Conservation (phyloP, 192 early-diverging fungal species). For the Ambispora gerdemannii region DNA sequence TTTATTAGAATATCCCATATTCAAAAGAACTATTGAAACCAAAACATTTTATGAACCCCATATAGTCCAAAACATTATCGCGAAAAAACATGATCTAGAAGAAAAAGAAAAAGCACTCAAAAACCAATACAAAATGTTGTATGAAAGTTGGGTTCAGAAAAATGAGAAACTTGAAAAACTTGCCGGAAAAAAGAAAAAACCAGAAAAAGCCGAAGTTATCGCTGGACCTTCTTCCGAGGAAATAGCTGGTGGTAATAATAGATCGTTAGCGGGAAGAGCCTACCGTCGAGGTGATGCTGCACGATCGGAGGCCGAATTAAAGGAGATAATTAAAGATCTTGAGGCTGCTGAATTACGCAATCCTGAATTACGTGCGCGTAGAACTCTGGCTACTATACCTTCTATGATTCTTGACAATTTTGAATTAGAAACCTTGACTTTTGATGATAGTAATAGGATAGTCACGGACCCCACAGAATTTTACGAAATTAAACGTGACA, state of each 20-base stretch:
- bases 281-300: slow-evolving; percentile 59
- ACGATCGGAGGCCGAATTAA: slow-evolving; percentile 70
- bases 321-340: slow-evolving; percentile 69
- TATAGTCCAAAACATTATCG: slow-evolving; percentile 33
- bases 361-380: slow-evolving; percentile 66
- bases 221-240: slow-evolving; percentile 34
- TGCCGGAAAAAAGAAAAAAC: slow-evolving; percentile 36
- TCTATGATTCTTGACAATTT: slow-evolving; percentile 64
- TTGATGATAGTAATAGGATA: slow-evolving; percentile 58
- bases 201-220: slow-evolving; percentile 25
- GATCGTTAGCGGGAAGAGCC: slow-evolving; percentile 30
- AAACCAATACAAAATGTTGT: slow-evolving; percentile 45
- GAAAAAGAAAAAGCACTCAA: slow-evolving; percentile 45
- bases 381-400: slow-evolving; percentile 71
- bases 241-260: slow-evolving; percentile 28
- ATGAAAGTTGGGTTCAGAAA: slow-evolving; percentile 48
- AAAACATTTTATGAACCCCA: slow-evolving; percentile 30
- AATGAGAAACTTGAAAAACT: slow-evolving; percentile 39
- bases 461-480: slow-evolving; percentile 57
- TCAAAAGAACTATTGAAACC: slow-evolving; percentile 42
- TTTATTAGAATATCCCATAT: slow-evolving; percentile 46
- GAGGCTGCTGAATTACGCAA: slow-evolving; percentile 70
- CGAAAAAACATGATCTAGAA: slow-evolving; percentile 30
- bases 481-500: slow-evolving; percentile 58
- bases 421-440: slow-evolving; percentile 49